phyloP scores from a whole-genome alignment of 2,329 filamentous ascomycete species.

The Aspergillus hortae region DNA sequence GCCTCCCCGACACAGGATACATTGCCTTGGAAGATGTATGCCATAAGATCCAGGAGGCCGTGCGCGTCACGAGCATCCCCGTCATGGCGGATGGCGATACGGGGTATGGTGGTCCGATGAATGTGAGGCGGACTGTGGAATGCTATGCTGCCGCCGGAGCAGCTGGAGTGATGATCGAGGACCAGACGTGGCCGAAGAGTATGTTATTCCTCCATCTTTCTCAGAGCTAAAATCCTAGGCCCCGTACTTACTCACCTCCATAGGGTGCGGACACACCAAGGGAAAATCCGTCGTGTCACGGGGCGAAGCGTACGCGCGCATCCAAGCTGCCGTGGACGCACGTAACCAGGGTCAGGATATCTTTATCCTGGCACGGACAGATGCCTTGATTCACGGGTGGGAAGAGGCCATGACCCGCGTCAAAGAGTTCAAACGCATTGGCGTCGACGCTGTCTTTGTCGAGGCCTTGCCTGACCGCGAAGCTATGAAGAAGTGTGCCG shows the following conservation, averaged over 20 bases:
- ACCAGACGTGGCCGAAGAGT: slow-evolving; percentile 51
- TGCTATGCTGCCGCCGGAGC: slow-evolving; percentile 41
- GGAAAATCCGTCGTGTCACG: slow-evolving; percentile 46
- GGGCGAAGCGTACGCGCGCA: slow-evolving; percentile 45
- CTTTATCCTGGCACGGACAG: slow-evolving; percentile 46
- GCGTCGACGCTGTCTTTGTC: slow-evolving; percentile 45
- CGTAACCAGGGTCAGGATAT: slow-evolving; percentile 46
- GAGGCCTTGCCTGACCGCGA: slow-evolving; percentile 45
- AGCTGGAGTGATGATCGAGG: slow-evolving; percentile 44
- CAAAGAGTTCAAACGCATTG: slow-evolving; percentile 41
- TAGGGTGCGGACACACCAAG: slow-evolving; percentile 45
- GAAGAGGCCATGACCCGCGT: slow-evolving; percentile 45
- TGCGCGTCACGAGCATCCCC: slow-evolving; percentile 37
- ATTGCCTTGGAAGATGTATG: slow-evolving; percentile 48
- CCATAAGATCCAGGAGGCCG: slow-evolving; percentile 43
- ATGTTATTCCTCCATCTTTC: slow-evolving; percentile 5
- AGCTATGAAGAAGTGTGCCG: slow-evolving; percentile 38
- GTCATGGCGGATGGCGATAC: slow-evolving; percentile 48
- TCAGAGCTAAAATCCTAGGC: not conserved
- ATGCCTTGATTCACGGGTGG: slow-evolving; percentile 37
- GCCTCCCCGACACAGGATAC: slow-evolving; percentile 48
- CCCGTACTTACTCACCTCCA: not conserved
- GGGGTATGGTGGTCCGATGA: slow-evolving; percentile 48
- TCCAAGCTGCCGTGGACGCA: slow-evolving; percentile 47
- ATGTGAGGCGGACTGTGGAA: slow-evolving; percentile 47